These are phyloP conservation scores for Lindgomyces ingoldianus DNA, from an alignment of 495 filamentous ascomycete genomes.

Conservation along the genomic window DNA sequence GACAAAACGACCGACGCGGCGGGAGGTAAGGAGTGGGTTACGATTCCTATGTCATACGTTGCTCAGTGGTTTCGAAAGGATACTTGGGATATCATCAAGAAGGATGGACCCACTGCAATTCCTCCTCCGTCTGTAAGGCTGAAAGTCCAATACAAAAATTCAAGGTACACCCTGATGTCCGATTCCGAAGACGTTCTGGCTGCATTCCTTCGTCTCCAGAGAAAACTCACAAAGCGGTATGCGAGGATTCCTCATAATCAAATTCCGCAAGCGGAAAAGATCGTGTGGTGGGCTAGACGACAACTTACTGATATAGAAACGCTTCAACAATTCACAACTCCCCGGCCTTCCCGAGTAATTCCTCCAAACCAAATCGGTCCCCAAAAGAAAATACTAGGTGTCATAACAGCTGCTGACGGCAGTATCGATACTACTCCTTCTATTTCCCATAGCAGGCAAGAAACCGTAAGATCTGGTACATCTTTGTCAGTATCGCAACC, in stretches of 20 bases:
- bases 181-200: background rate
- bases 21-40: constrained; percentile 23
- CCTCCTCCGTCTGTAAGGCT: constrained; percentile 10
- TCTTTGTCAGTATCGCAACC: too few species aligned
- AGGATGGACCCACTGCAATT: constrained; percentile 20
- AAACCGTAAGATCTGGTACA: too few species aligned
- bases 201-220: background rate
- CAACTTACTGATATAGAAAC: too few species aligned
- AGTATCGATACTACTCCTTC: too few species aligned
- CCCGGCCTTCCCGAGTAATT: too few species aligned
- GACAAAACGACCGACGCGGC: background rate
- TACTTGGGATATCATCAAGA: constrained; percentile 26
- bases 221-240: background rate
- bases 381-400: too few species aligned
- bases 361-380: too few species aligned
- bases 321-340: too few species aligned
- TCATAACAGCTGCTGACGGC: too few species aligned
- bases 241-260: background rate
- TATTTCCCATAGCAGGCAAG: too few species aligned
- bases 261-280: too few species aligned
- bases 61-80: constrained; percentile 31
- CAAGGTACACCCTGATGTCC: background rate
- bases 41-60: constrained; percentile 25
- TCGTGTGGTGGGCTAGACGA: too few species aligned
- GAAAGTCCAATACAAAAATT: background rate